These are phyloP conservation scores for Plantago lanceolata DNA, from an alignment of 305 asterid species.

Conservation along the genomic window DNA sequence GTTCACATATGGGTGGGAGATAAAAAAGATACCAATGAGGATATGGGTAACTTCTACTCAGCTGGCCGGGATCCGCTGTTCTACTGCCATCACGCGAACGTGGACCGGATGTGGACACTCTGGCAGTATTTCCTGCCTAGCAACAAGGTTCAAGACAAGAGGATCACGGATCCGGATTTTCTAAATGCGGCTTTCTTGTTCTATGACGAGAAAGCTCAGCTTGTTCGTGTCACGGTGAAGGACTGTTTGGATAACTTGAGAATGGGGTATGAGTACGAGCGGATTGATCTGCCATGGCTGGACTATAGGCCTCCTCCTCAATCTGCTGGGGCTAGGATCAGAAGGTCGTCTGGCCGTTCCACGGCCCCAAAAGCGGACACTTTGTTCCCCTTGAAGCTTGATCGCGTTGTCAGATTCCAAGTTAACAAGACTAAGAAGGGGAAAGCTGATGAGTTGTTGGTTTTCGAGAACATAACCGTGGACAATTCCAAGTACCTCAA, in stretches of 20 bases:
- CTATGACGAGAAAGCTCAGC: slow-evolving; percentile 20
- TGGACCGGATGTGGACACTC: slow-evolving; percentile 22
- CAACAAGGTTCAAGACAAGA: slow-evolving; percentile 1
- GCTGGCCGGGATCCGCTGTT: slow-evolving; percentile 17
- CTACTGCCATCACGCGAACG: slow-evolving; percentile 23
- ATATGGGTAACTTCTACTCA: slow-evolving; percentile 24
- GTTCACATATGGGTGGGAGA: slow-evolving; percentile 25
- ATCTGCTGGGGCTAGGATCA: slow-evolving; percentile 2
- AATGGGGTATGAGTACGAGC: slow-evolving; percentile 14
- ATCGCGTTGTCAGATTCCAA: background rate
- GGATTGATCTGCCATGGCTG: slow-evolving; percentile 23
- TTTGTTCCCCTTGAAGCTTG: background rate
- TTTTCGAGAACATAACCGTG: background rate
- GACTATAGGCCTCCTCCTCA: background rate
- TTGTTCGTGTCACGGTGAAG: slow-evolving; percentile 10
- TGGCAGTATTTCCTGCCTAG: slow-evolving; percentile 10
- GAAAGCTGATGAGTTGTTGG: slow-evolving; percentile 4
- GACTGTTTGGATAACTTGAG: slow-evolving; percentile 1
- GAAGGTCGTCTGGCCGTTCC: background rate
- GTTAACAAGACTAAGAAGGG: slow-evolving; percentile 22
- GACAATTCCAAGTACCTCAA: background rate
- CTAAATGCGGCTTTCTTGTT: slow-evolving; percentile 15
- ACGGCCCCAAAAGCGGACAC: background rate
- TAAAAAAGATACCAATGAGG: slow-evolving; percentile 5
- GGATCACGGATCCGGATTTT: slow-evolving; percentile 16